Percentiles rank a stretch among this genome's conserved stretches.
Conservation (phyloP, 169 alveolate species). For the Besnoitia besnoiti region DNA sequence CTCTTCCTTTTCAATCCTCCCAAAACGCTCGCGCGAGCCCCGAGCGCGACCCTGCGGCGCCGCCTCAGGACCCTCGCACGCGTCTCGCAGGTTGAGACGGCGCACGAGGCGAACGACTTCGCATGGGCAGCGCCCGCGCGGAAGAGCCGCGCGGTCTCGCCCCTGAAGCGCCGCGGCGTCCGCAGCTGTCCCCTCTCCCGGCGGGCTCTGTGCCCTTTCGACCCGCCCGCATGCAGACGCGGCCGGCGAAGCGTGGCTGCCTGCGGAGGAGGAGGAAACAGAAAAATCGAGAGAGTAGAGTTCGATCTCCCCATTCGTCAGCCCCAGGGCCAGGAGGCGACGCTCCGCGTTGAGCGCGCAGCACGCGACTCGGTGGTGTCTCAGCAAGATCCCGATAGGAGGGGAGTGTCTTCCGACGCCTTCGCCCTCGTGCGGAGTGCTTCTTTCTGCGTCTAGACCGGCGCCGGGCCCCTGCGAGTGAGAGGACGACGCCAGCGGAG, state of each 20-base stretch:
- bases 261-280: not conserved
- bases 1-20: no score
- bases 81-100: not conserved
- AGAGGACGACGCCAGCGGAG: not conserved
- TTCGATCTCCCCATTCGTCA: slow-evolving; percentile 45
- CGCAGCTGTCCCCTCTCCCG: no score
- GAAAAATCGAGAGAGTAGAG: slow-evolving; percentile 28
- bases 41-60: slow-evolving; percentile 4
- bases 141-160: not conserved
- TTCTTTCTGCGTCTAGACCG: no score
- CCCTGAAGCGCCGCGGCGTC: not conserved
- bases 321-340: slow-evolving; percentile 52
- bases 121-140: not conserved
- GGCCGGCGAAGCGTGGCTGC: not conserved
- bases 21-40: no score
- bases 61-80: not conserved
- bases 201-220: no score
- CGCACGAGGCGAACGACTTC: not conserved
- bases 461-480: not conserved
- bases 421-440: not conserved
- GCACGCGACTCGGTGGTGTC: slow-evolving; percentile 41
- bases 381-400: slow-evolving; percentile 42
- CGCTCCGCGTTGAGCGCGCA: slow-evolving; percentile 61
- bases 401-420: not conserved
- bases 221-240: not conserved